A percentile compares a stretch with the other conserved stretches of the same genome.
phyloP scores from a whole-genome alignment of 2,329 filamentous ascomycete species.

The Aschersonia sp. region DNA sequence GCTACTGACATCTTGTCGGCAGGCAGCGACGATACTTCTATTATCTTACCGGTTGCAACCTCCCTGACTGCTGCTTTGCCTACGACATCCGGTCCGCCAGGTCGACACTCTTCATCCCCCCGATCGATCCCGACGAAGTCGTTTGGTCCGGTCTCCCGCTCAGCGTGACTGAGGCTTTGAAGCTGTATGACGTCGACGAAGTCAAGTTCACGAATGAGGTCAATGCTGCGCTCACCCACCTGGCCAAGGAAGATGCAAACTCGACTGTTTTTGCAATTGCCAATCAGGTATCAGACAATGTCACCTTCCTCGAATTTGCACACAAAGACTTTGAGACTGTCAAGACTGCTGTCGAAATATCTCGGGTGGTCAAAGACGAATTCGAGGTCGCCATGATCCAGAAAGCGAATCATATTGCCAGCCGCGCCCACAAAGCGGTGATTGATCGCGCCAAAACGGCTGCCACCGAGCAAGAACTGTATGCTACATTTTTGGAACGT shows the following conservation, averaged over 20 bases:
- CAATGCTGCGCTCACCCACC: constrained; percentile 51
- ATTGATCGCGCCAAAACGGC: constrained; percentile 46
- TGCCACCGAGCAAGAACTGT: constrained; percentile 67
- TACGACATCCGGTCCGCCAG: constrained; percentile 65
- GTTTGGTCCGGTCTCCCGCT: constrained; percentile 88
- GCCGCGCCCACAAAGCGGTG: constrained; percentile 49
- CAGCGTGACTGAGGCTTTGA: constrained; percentile 57
- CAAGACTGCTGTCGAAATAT: constrained; percentile 51
- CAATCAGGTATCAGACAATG: constrained; percentile 57
- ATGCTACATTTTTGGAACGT: constrained; percentile 63
- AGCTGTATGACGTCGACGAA: constrained; percentile 67
- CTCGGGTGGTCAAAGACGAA: constrained; percentile 57
- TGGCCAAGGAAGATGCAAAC: constrained; percentile 22
- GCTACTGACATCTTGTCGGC: neutral
- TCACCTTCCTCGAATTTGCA: constrained; percentile 58
- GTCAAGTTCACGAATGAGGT: constrained; percentile 60
- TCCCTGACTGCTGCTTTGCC: constrained; percentile 65
- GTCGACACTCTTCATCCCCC: constrained; percentile 81
- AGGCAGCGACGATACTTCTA: constrained; percentile 88
- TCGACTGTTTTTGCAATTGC: constrained; percentile 59
- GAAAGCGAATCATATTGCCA: constrained; percentile 57
- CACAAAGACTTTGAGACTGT: constrained; percentile 42
- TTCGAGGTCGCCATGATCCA: constrained; percentile 61
- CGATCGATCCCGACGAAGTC: constrained; percentile 73
- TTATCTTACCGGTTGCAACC: constrained; percentile 75